Evolutionary conservation across 352 stramenopile species (phyloP), one percentile per base, ranked within the genome.

Genomic region (Globisporangium cystogenes): DNA sequence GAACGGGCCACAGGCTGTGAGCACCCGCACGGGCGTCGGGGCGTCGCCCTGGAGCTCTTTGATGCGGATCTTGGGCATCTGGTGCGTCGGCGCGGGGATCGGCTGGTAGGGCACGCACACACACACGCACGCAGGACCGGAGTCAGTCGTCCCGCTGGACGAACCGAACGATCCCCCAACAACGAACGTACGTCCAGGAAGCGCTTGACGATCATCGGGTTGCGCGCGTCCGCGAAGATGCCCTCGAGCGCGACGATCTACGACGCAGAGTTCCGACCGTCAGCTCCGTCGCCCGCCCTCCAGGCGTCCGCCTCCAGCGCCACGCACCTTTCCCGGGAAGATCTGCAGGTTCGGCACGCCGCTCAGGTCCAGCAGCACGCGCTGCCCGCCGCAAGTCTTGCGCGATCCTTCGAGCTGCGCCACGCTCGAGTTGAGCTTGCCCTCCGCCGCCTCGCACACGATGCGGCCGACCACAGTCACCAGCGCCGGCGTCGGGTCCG

Each of bases 1-100:
- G 70, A 97, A 99, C 5, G 96, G 96, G 1, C 96, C 96, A 42
- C 83, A 93, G 10, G 93, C 94, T 21, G 86, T 81, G 39, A 98
- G 65, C 10, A 99, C 62, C 27, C 76, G 79, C n/a, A 94, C 54
- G 20, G 79, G 63, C 27, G 70, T 67, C 15, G 62, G 48, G 41
- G 65, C 63, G 11, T 71, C 65, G 7, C 65, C 62, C 51, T 90
- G 72, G 8, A 86, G 54, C 36, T 79, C 62, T 49, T 73, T 76
- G 3, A 89, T 67, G 5, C 59, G 48, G 41, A 70, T 35, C 31
- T 87, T 82, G 0, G 63, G 57, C 3, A 68, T 69, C 29, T 68
- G 81, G 42, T 67, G 52, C 53, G 74, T 59, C n/a, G 81, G 75
- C 16, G 76, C 69, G 51, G 76, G 74, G 51, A 90, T 76, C 3